Base-by-base conservation (phyloP, 2,329 filamentous ascomycete species). In the Thermothelomyces thermophilus region DNA sequence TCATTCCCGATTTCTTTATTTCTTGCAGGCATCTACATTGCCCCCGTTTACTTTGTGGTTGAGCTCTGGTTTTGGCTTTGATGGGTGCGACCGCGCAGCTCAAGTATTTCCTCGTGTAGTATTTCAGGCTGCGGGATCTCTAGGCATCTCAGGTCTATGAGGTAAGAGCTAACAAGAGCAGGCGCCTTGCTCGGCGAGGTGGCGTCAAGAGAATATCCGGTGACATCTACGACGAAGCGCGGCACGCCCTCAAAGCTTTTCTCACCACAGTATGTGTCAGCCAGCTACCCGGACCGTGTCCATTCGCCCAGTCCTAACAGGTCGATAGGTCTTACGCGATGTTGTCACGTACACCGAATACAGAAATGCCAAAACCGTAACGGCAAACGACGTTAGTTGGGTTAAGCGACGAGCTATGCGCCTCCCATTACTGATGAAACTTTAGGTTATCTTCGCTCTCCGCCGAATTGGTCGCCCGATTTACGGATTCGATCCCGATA, bases 171-270 rank as follows among this genome's bases (percentile, higher is more conserved):
- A 19, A 37, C 17, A 20, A 22, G 2, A 34, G 20, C 51, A 83
- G 85, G 57, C 82, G 86, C 35, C 67, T 91, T 0, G 87, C 87
- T 1, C 79, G 87, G 5, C 80, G 87, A 6, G 87, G 86, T 1
- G 87, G 87, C 0, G 83, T 91, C 0, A 90, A 90, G 63, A 73
- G 86, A 0, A 88, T 90, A 8, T 83, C 82, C 0, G 75, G 63
- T 0, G 56, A 40, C 0, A 83, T 90, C 2, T 90, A 90, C 59
- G 72, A 81, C 0, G 82, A 86, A 0, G 64, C 74, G 0, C 71
- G 87, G 0, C 16, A 3, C 0, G 78, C 72, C 0, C 46, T 90
- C 1, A 78, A 73, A 19, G 53, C 58, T 0, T 69, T 73, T 0
- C 66, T 90, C 0, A 57, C 67, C 5, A 55, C 56, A 24, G 80